These are phyloP conservation scores for Sporothrix pallida DNA, from an alignment of 2,329 filamentous ascomycete species.

Conservation along the genomic window DNA sequence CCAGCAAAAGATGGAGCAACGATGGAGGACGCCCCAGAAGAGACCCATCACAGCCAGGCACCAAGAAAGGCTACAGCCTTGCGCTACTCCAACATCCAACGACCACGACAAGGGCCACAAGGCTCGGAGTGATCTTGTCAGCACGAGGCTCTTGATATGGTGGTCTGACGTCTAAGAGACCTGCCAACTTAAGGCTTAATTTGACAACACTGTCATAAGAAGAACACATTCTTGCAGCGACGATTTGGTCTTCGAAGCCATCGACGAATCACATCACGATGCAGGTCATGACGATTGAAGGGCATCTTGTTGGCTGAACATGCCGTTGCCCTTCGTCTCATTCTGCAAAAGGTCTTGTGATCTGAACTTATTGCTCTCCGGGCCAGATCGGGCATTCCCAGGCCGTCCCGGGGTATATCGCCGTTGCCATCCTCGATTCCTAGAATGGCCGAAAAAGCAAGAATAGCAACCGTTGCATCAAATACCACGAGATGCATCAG, in stretches of 20 bases:
- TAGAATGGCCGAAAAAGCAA: neutral
- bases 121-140: neutral
- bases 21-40: neutral
- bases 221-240: no score
- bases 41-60: neutral
- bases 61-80: constrained; percentile 11
- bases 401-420: neutral
- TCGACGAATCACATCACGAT: neutral
- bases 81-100: neutral
- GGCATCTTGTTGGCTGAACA: no score
- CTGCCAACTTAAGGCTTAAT: neutral
- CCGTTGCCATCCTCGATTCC: neutral
- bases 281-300: neutral
- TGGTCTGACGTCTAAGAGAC: neutral
- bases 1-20: no score
- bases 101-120: neutral
- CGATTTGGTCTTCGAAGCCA: neutral
- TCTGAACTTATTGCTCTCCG: neutral
- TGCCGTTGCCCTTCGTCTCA: neutral
- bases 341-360: neutral
- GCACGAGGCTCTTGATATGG: neutral
- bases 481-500: constrained; percentile 1
- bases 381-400: neutral
- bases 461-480: neutral
- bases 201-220: neutral